Evolutionary conservation across 2,329 filamentous ascomycete species (phyloP).

Genomic region (Venturia asperata): DNA sequence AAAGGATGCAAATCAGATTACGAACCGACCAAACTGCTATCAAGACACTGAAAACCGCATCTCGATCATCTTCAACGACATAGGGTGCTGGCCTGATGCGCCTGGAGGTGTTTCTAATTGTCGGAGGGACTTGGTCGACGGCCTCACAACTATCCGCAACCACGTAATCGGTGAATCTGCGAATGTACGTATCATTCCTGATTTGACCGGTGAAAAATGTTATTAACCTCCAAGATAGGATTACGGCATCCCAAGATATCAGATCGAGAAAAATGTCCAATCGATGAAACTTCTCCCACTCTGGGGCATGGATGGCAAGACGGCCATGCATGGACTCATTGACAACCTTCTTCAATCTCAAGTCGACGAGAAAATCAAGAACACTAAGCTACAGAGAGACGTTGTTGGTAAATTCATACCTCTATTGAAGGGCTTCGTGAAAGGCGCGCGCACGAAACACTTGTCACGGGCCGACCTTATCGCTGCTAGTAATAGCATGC

Average conservation of each 20-base stretch:
- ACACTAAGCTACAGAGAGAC: slow-evolving; percentile 37
- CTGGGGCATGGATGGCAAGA: slow-evolving; percentile 49
- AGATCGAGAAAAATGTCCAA: slow-evolving; percentile 49
- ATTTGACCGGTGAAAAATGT: not conserved
- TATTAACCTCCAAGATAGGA: slow-evolving; percentile 24
- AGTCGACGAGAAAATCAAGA: slow-evolving; percentile 41
- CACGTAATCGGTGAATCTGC: slow-evolving; percentile 50
- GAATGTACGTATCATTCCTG: slow-evolving; percentile 31
- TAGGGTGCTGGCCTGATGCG: slow-evolving; percentile 47
- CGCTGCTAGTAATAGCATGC: slow-evolving; percentile 42
- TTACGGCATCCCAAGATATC: slow-evolving; percentile 48
- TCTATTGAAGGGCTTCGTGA: slow-evolving; percentile 44
- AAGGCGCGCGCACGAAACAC: slow-evolving; percentile 42
- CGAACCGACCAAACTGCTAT: slow-evolving; percentile 34
- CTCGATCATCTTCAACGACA: slow-evolving; percentile 47
- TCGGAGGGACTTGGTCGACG: slow-evolving; percentile 49
- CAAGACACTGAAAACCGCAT: slow-evolving; percentile 43
- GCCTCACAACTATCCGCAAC: slow-evolving; percentile 47
- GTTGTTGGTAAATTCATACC: slow-evolving; percentile 50
- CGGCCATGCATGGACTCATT: slow-evolving; percentile 48
- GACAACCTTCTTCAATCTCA: slow-evolving; percentile 47
- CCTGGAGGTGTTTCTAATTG: slow-evolving; percentile 51
- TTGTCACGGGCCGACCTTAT: slow-evolving; percentile 39
- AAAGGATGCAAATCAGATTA: slow-evolving; percentile 38
- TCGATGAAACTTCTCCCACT: slow-evolving; percentile 49